Evolutionary conservation across 352 stramenopile genomes (phyloP).

Genomic region (Peronosclerospora sorghi): DNA sequence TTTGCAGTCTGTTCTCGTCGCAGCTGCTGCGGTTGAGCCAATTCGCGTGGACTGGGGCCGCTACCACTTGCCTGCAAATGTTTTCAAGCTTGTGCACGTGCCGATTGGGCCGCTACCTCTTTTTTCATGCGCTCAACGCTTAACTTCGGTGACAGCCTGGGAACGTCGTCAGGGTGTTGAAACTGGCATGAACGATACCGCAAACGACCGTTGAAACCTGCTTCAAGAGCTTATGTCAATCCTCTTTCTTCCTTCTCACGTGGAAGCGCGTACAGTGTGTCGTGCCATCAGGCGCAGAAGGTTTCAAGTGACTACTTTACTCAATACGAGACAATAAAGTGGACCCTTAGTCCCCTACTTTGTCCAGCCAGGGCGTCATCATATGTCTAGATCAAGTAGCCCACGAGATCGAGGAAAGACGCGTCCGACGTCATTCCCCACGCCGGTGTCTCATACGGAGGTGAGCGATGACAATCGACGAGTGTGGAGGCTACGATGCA

Average conservation of each 20-base stretch:
- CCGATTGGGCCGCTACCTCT: conserved; percentile 48
- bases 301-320: no score
- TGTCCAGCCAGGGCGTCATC: conserved; percentile 22
- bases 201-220: neutral
- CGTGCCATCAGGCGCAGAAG: no score
- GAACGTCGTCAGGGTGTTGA: no score
- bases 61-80: conserved; percentile 49
- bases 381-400: conserved; percentile 9
- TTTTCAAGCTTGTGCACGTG: conserved; percentile 50
- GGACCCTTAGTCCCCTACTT: no score
- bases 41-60: conserved; percentile 54
- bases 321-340: no score
- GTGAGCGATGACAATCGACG: conserved; percentile 11
- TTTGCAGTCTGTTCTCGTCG: conserved; percentile 41
- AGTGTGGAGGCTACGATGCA: no score
- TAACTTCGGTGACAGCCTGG: conserved; percentile 21
- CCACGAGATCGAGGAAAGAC: conserved; percentile 26
- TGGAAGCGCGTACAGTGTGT: no score
- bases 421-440: conserved; percentile 32
- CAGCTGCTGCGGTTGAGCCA: conserved; percentile 44
- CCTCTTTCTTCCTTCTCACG: no score
- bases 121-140: conserved; percentile 34
- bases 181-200: neutral
- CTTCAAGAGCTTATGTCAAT: no score
- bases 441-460: conserved; percentile 41